Base-by-base conservation (phyloP, 1,139 yeast species). In the Candida sp. region DNA sequence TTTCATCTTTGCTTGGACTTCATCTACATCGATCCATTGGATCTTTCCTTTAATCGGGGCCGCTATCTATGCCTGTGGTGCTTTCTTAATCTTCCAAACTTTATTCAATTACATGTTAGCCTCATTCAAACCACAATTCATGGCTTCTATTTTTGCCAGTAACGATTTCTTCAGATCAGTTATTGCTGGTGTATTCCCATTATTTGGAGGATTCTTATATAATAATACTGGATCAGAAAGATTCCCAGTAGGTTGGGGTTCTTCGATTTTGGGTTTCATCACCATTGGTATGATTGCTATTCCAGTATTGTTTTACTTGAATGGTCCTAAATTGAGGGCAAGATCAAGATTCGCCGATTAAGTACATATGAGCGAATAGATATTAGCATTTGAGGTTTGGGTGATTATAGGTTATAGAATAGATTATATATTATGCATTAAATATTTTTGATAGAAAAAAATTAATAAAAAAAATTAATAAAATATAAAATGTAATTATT, bases 241-340 rank as follows among this genome's bases (percentile, higher is more conserved):
- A 29, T 63, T 55, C 46, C 72, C 70, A 1, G 66, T 82, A 49
- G 90, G 87, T 0, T 84, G 90, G 89, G 91, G 88, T 4, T 66
- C 79, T 3, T 69, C 77, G 29, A 47, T 83, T 2, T 59, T 84
- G 41, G 89, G 79, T 1, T 77, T 82, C 54, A 57, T 83, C 33
- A 70, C 83, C 0, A 47, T 79, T 7, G 74, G 66, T 0, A 70
- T 86, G 78, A 71, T 83, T 43, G 85, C 87, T 1, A 82, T 84
- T 44, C 93, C 95, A 1, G 77, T 81, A 51, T 56, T 78, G 30
- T 62, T 64, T 44, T 59, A 58, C 41, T 35, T 53, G 34, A 56
- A 61, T 34, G 70, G 70, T 22, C 63, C 66, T 3, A 56, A 55
- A 43, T 61, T 65, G 42, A 54, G 70, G 46, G 70, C 72, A 9